Evolutionary conservation across 768 basidiomycete genomes (phyloP).

Genomic region (Boletellus ananas): DNA sequence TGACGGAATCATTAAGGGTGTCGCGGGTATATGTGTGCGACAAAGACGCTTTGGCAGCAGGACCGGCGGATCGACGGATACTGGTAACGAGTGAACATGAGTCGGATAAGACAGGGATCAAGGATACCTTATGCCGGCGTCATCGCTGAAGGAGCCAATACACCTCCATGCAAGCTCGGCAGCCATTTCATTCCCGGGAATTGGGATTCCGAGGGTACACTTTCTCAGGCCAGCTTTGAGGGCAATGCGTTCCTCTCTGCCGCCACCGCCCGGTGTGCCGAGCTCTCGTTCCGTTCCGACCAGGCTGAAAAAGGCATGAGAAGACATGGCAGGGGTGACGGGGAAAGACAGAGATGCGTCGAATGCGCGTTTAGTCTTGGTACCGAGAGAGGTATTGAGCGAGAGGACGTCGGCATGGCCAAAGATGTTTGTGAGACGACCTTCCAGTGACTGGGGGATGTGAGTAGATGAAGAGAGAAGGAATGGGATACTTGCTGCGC

Average conservation of each 20-base stretch:
- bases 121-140: slow-evolving; percentile 75
- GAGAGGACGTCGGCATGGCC: slow-evolving; percentile 89
- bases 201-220: slow-evolving; percentile 10
- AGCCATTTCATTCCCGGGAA: slow-evolving; percentile 62
- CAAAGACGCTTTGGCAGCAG: slow-evolving; percentile 76
- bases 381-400: slow-evolving; percentile 78
- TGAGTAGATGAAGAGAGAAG: slow-evolving; percentile 1
- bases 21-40: slow-evolving; percentile 75
- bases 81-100: slow-evolving; percentile 36
- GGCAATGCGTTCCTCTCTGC: slow-evolving; percentile 40
- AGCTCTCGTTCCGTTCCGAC: slow-evolving; percentile 82
- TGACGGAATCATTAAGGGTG: slow-evolving; percentile 26
- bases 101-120: not conserved
- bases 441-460: slow-evolving; percentile 62
- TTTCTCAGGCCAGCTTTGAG: slow-evolving; percentile 62
- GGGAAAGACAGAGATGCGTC: slow-evolving; percentile 65
- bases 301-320: slow-evolving; percentile 64
- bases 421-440: slow-evolving; percentile 80
- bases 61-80: slow-evolving; percentile 80
- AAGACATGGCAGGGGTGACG: slow-evolving; percentile 55
- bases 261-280: slow-evolving; percentile 22
- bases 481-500: slow-evolving; percentile 58
- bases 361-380: slow-evolving; percentile 82
- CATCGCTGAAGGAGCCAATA: slow-evolving; percentile 63
- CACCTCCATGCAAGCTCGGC: slow-evolving; percentile 83